phyloP scores from a whole-genome alignment of 768 basidiomycete species.

The Dendrothele bispora region DNA sequence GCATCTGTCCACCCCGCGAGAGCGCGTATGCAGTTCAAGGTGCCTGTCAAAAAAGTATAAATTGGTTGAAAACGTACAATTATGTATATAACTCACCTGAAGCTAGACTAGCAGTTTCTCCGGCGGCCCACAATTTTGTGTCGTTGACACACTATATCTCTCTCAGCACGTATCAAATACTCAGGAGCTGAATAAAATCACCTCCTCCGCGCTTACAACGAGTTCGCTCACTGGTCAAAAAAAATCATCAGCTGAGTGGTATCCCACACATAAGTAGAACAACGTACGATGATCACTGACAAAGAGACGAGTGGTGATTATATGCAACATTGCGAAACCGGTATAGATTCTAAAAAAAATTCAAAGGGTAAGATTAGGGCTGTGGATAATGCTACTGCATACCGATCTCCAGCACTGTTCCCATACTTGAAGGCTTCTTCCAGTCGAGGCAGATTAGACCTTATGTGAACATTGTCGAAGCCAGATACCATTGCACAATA shows the following conservation, averaged over 20 bases:
- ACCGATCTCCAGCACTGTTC: slow-evolving; percentile 69
- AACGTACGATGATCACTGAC: slow-evolving; percentile 61
- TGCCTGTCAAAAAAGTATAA: slow-evolving; percentile 31
- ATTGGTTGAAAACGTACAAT: background rate
- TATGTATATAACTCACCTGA: slow-evolving; percentile 38
- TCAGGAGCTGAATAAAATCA: slow-evolving; percentile 20
- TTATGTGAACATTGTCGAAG: slow-evolving; percentile 65
- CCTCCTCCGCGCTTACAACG: slow-evolving; percentile 60
- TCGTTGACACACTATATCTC: slow-evolving; percentile 53
- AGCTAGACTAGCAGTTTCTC: slow-evolving; percentile 52
- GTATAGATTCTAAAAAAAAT: slow-evolving; percentile 52
- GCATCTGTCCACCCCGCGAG: slow-evolving; percentile 60
- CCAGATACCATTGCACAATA: slow-evolving; percentile 65
- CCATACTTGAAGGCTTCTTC: slow-evolving; percentile 67
- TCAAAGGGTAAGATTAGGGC: background rate
- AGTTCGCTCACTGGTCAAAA: slow-evolving; percentile 53
- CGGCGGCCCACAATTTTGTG: slow-evolving; percentile 54
- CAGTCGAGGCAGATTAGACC: slow-evolving; percentile 57
- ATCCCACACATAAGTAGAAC: background rate
- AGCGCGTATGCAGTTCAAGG: slow-evolving; percentile 65
- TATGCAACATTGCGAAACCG: slow-evolving; percentile 57
- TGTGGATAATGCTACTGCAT: slow-evolving; percentile 4
- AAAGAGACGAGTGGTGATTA: slow-evolving; percentile 52
- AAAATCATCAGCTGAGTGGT: background rate
- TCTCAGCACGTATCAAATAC: slow-evolving; percentile 1